Evolutionary conservation across 345 rosid species (phyloP), one percentile per base, ranked within the genome.

Genomic region (Brassica incana): DNA sequence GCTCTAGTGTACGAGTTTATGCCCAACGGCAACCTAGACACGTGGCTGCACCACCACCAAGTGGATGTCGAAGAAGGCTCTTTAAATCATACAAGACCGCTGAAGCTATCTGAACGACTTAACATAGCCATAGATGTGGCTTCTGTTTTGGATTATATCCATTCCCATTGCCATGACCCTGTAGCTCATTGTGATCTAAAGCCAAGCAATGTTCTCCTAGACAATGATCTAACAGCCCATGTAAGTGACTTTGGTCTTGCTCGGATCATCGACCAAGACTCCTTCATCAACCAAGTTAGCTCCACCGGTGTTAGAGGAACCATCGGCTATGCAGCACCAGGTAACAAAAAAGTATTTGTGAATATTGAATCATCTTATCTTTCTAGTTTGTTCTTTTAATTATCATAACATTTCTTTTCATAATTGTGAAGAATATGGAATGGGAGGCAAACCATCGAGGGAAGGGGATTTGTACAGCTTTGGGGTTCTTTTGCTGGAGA

Each of bases 1-100:
- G 90, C 92, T 8, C 74, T 86, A 6, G 64, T 89, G 10, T 83
- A 71, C 20, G 81, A 86, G 52, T 86, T 83, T 78, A 86, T 89
- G 90, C 65, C 63, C 14, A 59, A 20, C 3, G 63, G 63, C 8
- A 59, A 20, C 30, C 30, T 59, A 59, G 30, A 59, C 14, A 23
- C 12, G 63, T 59, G 63, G 63, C 30, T 59, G 63, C 63, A 59
- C 63, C 30, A 59, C 27, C 27, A 16, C 52, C n/a, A 11, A 11
- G 56, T 14, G n/a, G 75, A 23, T 14, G 45, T 25, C 6, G 52
- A 45, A 45, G 4, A 8, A 73, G 45, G 30, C 23, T 52, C 45
- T 38, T 14, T 27, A 25, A 25, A n/a, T 14, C 27, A 7, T 27
- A 12, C 25, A 0, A 65, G 62, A 72, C 74, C 52, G 2, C 29